A percentile compares a stretch with the other conserved stretches of the same genome.
These are phyloP conservation scores for Colletotrichum sp. DNA, from an alignment of 2,329 filamentous ascomycete genomes.

Conservation along the genomic window DNA sequence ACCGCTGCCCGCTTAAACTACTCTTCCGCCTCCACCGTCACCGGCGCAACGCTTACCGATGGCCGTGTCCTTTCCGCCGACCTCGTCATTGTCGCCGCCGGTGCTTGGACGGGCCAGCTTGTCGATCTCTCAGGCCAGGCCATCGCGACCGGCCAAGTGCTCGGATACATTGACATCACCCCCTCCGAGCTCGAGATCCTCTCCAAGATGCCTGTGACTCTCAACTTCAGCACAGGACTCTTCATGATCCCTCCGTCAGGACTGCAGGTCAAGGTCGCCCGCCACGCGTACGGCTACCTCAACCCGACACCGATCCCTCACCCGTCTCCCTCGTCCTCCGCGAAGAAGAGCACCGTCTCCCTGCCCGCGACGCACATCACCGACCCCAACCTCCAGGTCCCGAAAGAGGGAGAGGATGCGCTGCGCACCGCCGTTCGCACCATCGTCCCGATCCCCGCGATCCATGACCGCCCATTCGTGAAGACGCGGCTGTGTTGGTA, in stretches of 20 bases:
- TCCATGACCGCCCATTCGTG: slow-evolving; percentile 65
- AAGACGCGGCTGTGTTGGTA: slow-evolving; percentile 77
- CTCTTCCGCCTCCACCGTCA: slow-evolving; percentile 21
- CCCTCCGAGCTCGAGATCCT: slow-evolving; percentile 72
- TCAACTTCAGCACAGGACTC: slow-evolving; percentile 74
- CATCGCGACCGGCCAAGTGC: slow-evolving; percentile 80
- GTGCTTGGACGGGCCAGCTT: slow-evolving; percentile 83
- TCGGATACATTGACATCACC: slow-evolving; percentile 80
- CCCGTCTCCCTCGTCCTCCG: neutral
- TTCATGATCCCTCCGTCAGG: slow-evolving; percentile 76
- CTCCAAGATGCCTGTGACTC: slow-evolving; percentile 70
- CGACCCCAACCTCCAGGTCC: slow-evolving; percentile 53
- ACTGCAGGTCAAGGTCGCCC: slow-evolving; percentile 69
- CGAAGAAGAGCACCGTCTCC: slow-evolving; percentile 31
- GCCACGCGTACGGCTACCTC: slow-evolving; percentile 73
- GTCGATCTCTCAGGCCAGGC: slow-evolving; percentile 79
- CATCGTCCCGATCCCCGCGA: slow-evolving; percentile 61
- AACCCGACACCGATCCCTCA: slow-evolving; percentile 50
- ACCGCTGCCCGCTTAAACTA: slow-evolving; percentile 48
- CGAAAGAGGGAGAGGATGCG: slow-evolving; percentile 64
- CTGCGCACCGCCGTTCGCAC: slow-evolving; percentile 66
- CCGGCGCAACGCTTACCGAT: slow-evolving; percentile 60
- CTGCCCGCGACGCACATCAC: slow-evolving; percentile 54
- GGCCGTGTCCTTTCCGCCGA: slow-evolving; percentile 64
- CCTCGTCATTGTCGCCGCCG: slow-evolving; percentile 80